A percentile compares a stretch with the other conserved stretches of the same genome.
Evolutionary conservation across 768 basidiomycete genomes (phyloP).

Genomic region (Cyclocybe cylindracea): DNA sequence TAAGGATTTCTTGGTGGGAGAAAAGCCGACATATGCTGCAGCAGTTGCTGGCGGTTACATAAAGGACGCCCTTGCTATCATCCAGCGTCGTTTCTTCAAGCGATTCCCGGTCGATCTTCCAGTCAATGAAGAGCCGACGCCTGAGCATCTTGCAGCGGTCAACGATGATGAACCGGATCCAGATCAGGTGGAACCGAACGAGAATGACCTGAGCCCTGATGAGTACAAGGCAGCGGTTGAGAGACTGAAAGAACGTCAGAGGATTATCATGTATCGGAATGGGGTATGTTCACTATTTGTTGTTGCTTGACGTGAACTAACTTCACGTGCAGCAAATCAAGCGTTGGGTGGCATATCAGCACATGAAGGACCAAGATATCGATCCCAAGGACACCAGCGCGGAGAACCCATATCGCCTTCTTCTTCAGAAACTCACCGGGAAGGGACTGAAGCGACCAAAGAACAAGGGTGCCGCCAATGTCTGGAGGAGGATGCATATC

Average conservation of each 20-base stretch:
- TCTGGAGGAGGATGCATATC: background rate
- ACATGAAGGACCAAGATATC: no score
- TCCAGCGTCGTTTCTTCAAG: conserved; percentile 8
- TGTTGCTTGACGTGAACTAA: no score
- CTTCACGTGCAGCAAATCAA: conserved; percentile 8
- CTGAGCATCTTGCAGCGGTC: background rate
- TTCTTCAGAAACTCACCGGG: no score
- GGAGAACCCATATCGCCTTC: conserved; percentile 1
- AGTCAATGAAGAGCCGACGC: conserved; percentile 1
- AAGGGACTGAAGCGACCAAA: no score
- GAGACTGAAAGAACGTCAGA: no score
- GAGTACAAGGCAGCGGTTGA: no score
- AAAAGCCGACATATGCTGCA: no score
- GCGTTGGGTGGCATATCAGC: no score
- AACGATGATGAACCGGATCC: background rate
- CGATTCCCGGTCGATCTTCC: conserved; percentile 5
- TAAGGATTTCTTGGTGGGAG: background rate
- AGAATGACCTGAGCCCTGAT: no score
- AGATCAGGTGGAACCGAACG: no score
- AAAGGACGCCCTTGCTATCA: background rate
- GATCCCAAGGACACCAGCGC: conserved; percentile 1
- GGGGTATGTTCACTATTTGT: background rate
- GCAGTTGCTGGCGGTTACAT: background rate
- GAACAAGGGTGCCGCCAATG: background rate
- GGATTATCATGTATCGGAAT: background rate